Evolutionary conservation across 2,329 filamentous ascomycete species (phyloP), one percentile per base, ranked within the genome.

Genomic region (Fusarium azukiicola): DNA sequence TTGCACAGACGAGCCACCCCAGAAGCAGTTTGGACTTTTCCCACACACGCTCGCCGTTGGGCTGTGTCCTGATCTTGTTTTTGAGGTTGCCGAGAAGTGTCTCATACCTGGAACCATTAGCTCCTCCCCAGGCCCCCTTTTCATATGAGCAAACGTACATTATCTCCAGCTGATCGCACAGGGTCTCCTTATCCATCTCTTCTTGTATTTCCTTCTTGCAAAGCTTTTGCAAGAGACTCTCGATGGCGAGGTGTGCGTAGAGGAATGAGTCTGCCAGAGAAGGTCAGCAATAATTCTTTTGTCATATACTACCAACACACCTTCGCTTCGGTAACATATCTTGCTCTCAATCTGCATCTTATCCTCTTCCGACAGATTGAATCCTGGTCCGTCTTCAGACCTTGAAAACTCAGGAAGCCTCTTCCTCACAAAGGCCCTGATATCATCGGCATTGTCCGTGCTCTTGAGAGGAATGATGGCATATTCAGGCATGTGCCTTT

Each of bases 1-100:
- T 87, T 3, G 88, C 86, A 68, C 87, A 87, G 8, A 84, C 84
- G 17, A 90, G 81, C 87, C 87, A 90, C 4, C 85, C 84, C 4
- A 90, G 80, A 21, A 90, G 80, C 19, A 75, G 80, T 71, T 81
- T 81, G 0, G 84, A 82, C 50, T 80, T 70, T 0, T 71, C 21
- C 73, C 73, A 77, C 44, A 32, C 27, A 13, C 23, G 27, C 42
- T 3, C 12, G 10, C 44, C 42, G 5, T 32, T 27, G 8, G 5
- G 6, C 16, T n/a, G 16, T 17, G 8, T 27, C 36, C 23, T 67
- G 19, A 61, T 54, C 27, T 1, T 19, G 0, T 11, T 3, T n/a
- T 71, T 70, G 3, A 68, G 3, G 2, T 50, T 54, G 2, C 44
- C 66, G 3, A 68, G 66, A 1, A 68, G 23, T 17, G 5, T 68